phyloP scores from a whole-genome alignment of 2,329 filamentous ascomycete species.

The Fusarium sp. region DNA sequence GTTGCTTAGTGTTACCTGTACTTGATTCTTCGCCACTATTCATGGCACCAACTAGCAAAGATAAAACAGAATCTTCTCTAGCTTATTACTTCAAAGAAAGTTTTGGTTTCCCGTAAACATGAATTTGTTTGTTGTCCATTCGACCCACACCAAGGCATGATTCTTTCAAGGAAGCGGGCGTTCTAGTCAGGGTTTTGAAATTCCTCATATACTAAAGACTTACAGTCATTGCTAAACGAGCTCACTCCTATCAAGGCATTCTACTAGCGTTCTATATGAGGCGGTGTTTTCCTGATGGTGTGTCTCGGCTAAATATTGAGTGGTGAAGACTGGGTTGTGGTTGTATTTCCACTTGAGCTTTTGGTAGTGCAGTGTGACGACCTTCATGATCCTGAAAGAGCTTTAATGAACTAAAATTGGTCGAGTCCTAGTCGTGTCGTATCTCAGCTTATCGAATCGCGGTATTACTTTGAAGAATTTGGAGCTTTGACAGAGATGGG shows the following conservation, averaged over 20 bases:
- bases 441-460: background rate
- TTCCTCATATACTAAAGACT: background rate
- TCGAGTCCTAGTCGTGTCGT: background rate
- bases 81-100: too few species aligned
- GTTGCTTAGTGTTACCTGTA: background rate
- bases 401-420: background rate
- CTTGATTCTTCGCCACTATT: background rate
- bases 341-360: background rate
- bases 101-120: background rate
- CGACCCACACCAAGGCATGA: background rate
- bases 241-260: background rate
- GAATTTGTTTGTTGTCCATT: background rate
- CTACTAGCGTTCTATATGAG: background rate
- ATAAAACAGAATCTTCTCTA: background rate
- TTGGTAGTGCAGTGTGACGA: background rate
- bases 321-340: background rate
- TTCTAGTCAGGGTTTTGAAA: conserved; percentile 4
- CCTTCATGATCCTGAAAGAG: background rate
- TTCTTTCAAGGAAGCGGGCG: background rate
- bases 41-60: background rate
- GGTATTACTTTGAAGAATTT: background rate
- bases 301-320: conserved; percentile 11
- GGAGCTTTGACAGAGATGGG: background rate
- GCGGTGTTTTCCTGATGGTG: conserved; percentile 5
- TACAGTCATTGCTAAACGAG: background rate